These are phyloP conservation scores for Russula dissimulans DNA, from an alignment of 768 basidiomycete species.

Conservation along the genomic window DNA sequence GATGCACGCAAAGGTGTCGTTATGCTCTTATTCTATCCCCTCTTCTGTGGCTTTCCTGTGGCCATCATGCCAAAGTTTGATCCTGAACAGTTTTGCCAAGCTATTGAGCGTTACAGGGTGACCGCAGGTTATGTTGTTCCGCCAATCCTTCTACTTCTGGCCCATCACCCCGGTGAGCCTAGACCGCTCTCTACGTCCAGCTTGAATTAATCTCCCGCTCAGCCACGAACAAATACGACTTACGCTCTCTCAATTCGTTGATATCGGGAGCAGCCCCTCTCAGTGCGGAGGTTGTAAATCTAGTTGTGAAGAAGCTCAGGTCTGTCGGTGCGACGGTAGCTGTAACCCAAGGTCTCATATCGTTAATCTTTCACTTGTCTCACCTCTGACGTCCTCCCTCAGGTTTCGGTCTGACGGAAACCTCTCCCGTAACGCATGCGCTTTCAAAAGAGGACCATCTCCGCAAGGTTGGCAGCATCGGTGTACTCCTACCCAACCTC, in stretches of 20 bases:
- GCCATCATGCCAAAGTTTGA: slow-evolving; percentile 65
- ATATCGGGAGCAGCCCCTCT: slow-evolving; percentile 79
- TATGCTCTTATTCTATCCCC: slow-evolving; percentile 53
- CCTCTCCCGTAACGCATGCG: slow-evolving; percentile 61
- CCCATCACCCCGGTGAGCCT: slow-evolving; percentile 54
- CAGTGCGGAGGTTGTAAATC: slow-evolving; percentile 48
- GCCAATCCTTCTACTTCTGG: slow-evolving; percentile 71
- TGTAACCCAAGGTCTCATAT: slow-evolving; percentile 43
- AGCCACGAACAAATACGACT: slow-evolving; percentile 60
- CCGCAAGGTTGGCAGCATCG: slow-evolving; percentile 55
- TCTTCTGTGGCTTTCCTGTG: slow-evolving; percentile 40
- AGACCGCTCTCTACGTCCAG: background rate
- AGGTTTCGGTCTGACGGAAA: slow-evolving; percentile 80
- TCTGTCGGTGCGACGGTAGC: slow-evolving; percentile 33
- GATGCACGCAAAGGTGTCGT: slow-evolving; percentile 37
- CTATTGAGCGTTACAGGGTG: slow-evolving; percentile 56
- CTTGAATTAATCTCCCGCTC: background rate
- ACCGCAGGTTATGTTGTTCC: slow-evolving; percentile 60
- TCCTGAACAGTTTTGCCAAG: slow-evolving; percentile 52
- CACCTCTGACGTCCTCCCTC: background rate
- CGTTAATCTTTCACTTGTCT: background rate
- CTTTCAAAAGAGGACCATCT: slow-evolving; percentile 36
- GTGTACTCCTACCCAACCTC: slow-evolving; percentile 63
- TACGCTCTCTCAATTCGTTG: slow-evolving; percentile 48
- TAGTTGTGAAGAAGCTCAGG: slow-evolving; percentile 34